Percentiles rank a stretch among this genome's conserved stretches.
Evolutionary conservation across 2,329 filamentous ascomycete species (phyloP).

Genomic region (Fusarium camptoceras): DNA sequence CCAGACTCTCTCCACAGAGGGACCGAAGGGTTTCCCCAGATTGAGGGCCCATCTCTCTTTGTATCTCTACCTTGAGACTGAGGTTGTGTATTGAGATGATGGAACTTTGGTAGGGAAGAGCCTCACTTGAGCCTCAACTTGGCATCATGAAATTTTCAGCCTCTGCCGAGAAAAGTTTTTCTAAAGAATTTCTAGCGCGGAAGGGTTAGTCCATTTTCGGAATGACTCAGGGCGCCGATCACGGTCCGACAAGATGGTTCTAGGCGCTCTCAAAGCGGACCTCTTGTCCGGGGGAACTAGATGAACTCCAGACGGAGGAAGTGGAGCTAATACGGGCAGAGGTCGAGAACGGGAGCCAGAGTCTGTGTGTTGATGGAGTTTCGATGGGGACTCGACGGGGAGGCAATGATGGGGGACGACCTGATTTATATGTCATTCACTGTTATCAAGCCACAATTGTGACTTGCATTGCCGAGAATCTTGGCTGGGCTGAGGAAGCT

Average conservation of each 20-base stretch:
- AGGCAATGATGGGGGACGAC: not conserved
- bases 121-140: slow-evolving; percentile 13
- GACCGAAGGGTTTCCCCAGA: slow-evolving; percentile 14
- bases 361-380: not conserved
- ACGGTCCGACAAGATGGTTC: slow-evolving; percentile 11
- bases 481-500: not conserved
- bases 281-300: slow-evolving; percentile 16
- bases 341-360: not conserved
- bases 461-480: not conserved
- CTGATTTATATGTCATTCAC: not conserved
- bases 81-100: not conserved
- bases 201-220: not conserved
- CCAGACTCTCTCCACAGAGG: slow-evolving; percentile 21
- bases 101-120: not conserved
- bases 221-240: slow-evolving; percentile 30
- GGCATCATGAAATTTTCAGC: slow-evolving; percentile 16
- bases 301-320: slow-evolving; percentile 9
- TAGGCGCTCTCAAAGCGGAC: slow-evolving; percentile 6
- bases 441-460: not conserved
- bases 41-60: not conserved
- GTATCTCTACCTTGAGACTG: not conserved
- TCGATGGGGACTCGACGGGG: not conserved
- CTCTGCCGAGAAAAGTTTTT: slow-evolving; percentile 14
- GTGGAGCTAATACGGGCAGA: not conserved
- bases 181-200: slow-evolving; percentile 27